Evolutionary conservation across 2,329 filamentous ascomycete species (phyloP).

Genomic region (Curvularia sp.): DNA sequence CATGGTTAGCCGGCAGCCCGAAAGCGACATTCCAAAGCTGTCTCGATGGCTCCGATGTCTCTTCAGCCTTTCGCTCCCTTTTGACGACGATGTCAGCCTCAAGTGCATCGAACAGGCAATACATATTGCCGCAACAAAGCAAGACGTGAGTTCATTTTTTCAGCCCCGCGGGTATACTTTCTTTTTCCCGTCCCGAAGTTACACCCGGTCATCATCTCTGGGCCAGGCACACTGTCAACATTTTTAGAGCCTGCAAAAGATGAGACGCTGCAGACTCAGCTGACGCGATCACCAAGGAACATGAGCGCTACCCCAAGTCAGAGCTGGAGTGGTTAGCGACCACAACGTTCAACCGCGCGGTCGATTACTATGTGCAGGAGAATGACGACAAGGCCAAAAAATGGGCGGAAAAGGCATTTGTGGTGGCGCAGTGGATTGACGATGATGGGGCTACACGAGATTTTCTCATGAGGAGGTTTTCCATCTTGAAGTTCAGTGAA

Average conservation of each 20-base stretch:
- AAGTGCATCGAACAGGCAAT: conserved; percentile 70
- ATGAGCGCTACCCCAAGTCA: conserved; percentile 64
- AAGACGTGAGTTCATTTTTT: conserved; percentile 35
- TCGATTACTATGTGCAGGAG: conserved; percentile 63
- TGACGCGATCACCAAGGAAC: conserved; percentile 44
- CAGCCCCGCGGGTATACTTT: conserved; percentile 9
- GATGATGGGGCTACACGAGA: conserved; percentile 54
- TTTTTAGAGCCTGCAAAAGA: conserved; percentile 20
- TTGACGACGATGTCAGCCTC: conserved; percentile 63
- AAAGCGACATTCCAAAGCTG: conserved; percentile 65
- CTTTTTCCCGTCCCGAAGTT: conserved; percentile 13
- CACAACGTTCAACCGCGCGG: conserved; percentile 66
- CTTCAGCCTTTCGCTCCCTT: conserved; percentile 70
- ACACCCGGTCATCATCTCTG: neutral
- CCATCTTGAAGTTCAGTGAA: conserved; percentile 22
- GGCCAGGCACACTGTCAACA: conserved; percentile 23
- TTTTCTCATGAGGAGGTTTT: conserved; percentile 55
- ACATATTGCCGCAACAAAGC: conserved; percentile 35
- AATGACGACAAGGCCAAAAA: conserved; percentile 62
- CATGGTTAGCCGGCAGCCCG: conserved; percentile 65
- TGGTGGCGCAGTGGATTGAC: conserved; percentile 64
- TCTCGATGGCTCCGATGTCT: conserved; percentile 81
- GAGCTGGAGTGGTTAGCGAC: conserved; percentile 81
- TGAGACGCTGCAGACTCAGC: conserved; percentile 17
- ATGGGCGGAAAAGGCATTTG: conserved; percentile 70